A percentile compares a stretch with the other conserved stretches of the same genome.
Conservation (phyloP, 139 green algal species). For the Chlamydomonas sphaeroides region DNA sequence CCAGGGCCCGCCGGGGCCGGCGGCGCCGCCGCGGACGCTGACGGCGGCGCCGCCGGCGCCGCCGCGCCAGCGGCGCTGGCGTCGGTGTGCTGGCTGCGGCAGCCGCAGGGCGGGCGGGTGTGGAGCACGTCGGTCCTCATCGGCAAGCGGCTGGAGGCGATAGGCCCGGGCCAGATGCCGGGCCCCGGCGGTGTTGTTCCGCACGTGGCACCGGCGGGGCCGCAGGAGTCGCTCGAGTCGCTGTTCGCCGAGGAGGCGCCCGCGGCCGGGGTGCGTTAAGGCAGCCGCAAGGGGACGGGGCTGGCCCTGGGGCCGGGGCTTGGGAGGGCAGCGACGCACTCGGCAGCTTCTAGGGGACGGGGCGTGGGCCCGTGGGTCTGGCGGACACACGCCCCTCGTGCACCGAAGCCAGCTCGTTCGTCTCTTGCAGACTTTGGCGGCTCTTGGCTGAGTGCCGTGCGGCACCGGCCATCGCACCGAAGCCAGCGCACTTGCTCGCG, state of each 20-base stretch:
- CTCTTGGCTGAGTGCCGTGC: no score
- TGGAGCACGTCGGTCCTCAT: conserved; percentile 7
- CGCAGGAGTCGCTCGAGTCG: not conserved
- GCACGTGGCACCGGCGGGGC: not conserved
- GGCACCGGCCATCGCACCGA: no score
- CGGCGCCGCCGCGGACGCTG: not conserved
- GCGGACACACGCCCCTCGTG: no score
- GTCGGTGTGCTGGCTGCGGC: conserved; percentile 29
- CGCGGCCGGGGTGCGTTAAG: not conserved
- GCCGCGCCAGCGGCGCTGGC: not conserved
- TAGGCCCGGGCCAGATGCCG: not conserved
- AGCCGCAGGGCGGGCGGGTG: conserved; percentile 1
- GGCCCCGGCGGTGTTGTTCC: not conserved
- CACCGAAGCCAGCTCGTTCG: no score
- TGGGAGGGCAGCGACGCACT: no score
- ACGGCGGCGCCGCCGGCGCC: not conserved
- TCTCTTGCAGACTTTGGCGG: no score
- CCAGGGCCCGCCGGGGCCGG: not conserved
- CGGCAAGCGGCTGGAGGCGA: not conserved
- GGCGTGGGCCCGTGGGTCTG: no score
- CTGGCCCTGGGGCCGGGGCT: not conserved
- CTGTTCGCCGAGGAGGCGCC: conserved; percentile 11
- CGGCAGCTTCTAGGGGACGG: not conserved
- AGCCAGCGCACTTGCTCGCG: no score
- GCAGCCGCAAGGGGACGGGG: no score